A percentile compares a stretch with the other conserved stretches of the same genome.
Conservation (phyloP, 2,329 filamentous ascomycete genomes). For the Pseudopyricularia cyperi region DNA sequence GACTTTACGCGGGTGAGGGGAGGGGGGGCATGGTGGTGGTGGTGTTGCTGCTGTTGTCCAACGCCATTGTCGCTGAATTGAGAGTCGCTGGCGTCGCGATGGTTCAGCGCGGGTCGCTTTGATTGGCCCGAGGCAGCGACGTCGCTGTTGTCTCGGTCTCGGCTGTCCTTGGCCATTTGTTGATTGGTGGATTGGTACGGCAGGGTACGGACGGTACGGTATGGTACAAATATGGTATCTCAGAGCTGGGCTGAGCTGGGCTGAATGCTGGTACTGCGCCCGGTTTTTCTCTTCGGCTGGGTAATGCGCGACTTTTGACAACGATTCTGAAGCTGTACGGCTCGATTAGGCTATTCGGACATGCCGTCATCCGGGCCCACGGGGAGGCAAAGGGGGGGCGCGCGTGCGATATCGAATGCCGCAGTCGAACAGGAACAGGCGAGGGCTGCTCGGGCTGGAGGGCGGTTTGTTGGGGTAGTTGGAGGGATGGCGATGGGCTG, state of each 20-base stretch:
- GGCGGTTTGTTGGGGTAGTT: neutral
- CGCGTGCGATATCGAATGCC: neutral
- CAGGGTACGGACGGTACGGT: no score
- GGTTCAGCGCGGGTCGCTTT: conserved; percentile 32
- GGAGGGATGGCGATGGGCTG: neutral
- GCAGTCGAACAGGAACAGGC: neutral
- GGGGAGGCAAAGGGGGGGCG: neutral
- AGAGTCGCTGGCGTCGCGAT: conserved; percentile 20
- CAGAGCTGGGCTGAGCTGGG: no score
- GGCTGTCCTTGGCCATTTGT: conserved; percentile 9
- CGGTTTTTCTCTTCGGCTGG: neutral
- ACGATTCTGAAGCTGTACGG: neutral
- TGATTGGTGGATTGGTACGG: neutral
- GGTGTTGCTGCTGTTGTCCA: conserved; percentile 17
- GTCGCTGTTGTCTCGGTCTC: conserved; percentile 33
- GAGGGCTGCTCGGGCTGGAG: no score
- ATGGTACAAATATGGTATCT: no score
- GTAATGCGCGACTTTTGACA: neutral
- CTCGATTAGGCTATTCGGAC: neutral
- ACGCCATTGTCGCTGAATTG: conserved; percentile 18
- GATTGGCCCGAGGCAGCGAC: conserved; percentile 36
- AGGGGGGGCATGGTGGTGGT: conserved; percentile 14
- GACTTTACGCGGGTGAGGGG: conserved; percentile 17
- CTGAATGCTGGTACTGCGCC: neutral
- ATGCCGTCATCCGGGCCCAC: neutral